Conservation (phyloP, 2,329 filamentous ascomycete species). For the Fusarium ambrosium region DNA sequence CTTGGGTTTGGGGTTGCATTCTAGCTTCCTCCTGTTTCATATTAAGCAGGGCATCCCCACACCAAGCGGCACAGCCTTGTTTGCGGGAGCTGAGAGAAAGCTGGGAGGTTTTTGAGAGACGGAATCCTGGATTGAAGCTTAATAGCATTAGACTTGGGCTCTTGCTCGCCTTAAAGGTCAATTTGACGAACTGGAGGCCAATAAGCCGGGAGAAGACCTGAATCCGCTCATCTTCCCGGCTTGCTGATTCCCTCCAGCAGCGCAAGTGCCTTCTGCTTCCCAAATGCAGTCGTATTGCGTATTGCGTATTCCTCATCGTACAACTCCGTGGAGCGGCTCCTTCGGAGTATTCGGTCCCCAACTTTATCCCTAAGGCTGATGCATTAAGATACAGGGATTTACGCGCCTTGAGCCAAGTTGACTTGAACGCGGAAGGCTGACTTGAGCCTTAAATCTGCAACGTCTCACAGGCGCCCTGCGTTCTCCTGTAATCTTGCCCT, state of each 20-base stretch:
- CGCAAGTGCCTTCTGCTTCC: background rate
- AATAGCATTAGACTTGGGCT: background rate
- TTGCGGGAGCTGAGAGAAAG: background rate
- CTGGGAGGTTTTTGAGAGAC: background rate
- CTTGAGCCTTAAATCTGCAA: background rate
- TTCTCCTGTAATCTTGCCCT: background rate
- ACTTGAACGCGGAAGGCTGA: background rate
- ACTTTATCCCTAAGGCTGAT: background rate
- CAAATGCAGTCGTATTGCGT: no score
- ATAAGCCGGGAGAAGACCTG: background rate
- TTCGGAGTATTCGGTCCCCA: background rate
- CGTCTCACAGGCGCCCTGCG: background rate
- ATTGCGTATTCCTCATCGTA: no score
- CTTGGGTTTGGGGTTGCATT: background rate
- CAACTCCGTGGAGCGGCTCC: background rate
- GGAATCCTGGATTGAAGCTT: background rate
- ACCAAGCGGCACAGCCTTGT: background rate
- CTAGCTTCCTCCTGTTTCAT: conserved; percentile 5
- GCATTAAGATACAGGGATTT: background rate
- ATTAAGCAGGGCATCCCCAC: background rate
- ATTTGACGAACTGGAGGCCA: background rate
- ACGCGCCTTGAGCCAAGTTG: background rate
- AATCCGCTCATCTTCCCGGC: background rate
- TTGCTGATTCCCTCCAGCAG: background rate
- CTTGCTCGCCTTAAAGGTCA: background rate